These are phyloP conservation scores for Syncephalis plumigaleata DNA, from an alignment of 371 early-diverging fungal species.

Conservation along the genomic window DNA sequence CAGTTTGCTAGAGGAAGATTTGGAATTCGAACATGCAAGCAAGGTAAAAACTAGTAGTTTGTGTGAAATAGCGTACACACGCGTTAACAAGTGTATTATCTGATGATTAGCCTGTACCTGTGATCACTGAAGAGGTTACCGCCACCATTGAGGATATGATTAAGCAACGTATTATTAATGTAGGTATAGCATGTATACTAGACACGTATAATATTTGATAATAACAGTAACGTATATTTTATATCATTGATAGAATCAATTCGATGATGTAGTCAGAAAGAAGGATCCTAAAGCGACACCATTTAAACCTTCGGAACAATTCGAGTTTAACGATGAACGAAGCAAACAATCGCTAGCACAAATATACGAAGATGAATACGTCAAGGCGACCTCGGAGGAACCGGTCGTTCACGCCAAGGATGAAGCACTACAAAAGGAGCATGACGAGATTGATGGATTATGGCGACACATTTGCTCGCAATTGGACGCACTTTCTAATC, in stretches of 20 bases:
- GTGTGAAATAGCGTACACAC: neutral
- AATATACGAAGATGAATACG: conserved; percentile 80
- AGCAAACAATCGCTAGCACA: conserved; percentile 77
- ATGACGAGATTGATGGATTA: conserved; percentile 58
- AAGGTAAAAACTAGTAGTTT: conserved; percentile 25
- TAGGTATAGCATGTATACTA: conserved; percentile 12
- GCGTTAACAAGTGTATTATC: neutral
- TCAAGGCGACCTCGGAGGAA: conserved; percentile 27
- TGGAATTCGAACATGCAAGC: conserved; percentile 78
- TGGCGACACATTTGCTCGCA: conserved; percentile 56
- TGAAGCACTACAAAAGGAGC: conserved; percentile 48
- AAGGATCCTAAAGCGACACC: conserved; percentile 47
- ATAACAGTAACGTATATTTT: neutral
- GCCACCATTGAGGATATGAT: conserved; percentile 81
- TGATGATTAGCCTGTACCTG: conserved; percentile 64
- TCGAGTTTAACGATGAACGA: conserved; percentile 66
- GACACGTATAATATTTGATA: neutral
- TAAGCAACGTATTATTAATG: conserved; percentile 68
- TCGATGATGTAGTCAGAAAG: conserved; percentile 85
- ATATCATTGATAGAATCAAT: conserved; percentile 17
- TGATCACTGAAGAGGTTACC: conserved; percentile 84
- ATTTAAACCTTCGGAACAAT: conserved; percentile 57
- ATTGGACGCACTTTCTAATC: conserved; percentile 83
- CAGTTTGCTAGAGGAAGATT: conserved; percentile 82
- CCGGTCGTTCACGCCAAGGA: conserved; percentile 49